Evolutionary conservation across 768 basidiomycete genomes (phyloP), one percentile per base, ranked within the genome.

Genomic region (Strobilomyces dryophilus): DNA sequence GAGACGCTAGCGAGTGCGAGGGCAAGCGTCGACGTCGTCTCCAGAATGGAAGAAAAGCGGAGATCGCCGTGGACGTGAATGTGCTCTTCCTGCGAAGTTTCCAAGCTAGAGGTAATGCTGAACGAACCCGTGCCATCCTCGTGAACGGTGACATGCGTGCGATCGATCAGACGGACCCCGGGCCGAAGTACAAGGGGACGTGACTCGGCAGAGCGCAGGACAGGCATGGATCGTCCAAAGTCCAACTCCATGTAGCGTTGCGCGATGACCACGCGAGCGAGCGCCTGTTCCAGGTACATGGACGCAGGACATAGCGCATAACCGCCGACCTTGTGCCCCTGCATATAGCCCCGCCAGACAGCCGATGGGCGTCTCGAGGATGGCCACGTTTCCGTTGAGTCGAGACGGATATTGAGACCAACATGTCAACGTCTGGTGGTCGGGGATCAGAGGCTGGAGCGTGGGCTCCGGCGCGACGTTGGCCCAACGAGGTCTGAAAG

Each of bases 281-380:
- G 66, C 0, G 73, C 79, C 39, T 81, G 76, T 56, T 87, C 84
- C 12, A 82, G 62, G 56, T 85, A 85, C 2, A 86, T 76, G 0
- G 84, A 85, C 1, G 82, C 85, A 9, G 86, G 85, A 57, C 85
- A 87, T 5, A 86, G 72, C 0, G 81, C 72, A 32, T 74, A 51
- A 5, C 75, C 79, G 7, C 73, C 78, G 6, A 87, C 84, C n/a
- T 61, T 71, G 52, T 88, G 86, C 0, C 84, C 84, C 20, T 65
- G 55, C 8, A 88, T 81, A 52, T 73, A 75, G 14, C 59, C 53
- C n/a, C 14, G 71, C 73, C 8, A 87, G 51, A 40, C 66, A 60
- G 5, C 54, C 49, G 18, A 83, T 74, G 0, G 83, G 78, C 0
- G 79, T 81, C 63, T 83, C 76, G 60, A 83, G 84, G 37, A 76